These are phyloP conservation scores for Cladosporium austrohemisphaericum DNA, from an alignment of 2,329 filamentous ascomycete genomes.

Conservation along the genomic window DNA sequence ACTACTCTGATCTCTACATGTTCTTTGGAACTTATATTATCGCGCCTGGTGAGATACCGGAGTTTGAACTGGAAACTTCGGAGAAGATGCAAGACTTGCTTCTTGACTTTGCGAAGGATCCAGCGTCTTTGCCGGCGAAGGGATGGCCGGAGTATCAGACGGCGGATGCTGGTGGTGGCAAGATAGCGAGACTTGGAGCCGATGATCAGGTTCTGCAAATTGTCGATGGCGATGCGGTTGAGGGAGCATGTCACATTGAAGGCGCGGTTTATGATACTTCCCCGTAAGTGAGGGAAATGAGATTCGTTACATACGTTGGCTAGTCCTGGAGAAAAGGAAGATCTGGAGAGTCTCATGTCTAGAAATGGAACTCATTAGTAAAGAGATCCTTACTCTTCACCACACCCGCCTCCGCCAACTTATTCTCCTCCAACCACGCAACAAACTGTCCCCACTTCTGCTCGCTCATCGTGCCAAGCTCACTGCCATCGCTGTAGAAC, in stretches of 20 bases:
- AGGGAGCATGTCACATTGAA: constrained; percentile 18
- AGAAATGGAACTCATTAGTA: constrained; percentile 11
- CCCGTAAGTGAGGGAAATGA: neutral
- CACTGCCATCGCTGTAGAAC: constrained; percentile 26
- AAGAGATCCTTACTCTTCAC: constrained; percentile 5
- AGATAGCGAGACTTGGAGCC: constrained; percentile 21
- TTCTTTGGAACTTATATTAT: constrained; percentile 36
- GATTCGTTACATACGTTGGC: too few species aligned
- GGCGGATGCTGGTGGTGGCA: constrained; percentile 15
- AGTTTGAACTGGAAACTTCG: constrained; percentile 31
- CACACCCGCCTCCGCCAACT: constrained; percentile 2
- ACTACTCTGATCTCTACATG: constrained; percentile 34
- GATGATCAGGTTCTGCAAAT: constrained; percentile 21
- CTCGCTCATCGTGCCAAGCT: constrained; percentile 20
- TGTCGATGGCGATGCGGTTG: constrained; percentile 17
- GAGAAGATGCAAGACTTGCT: constrained; percentile 37
- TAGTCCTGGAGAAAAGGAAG: too few species aligned
- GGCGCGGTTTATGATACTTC: constrained; percentile 2
- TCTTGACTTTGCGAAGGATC: constrained; percentile 35
- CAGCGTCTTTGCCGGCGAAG: constrained; percentile 24
- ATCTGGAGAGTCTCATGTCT: neutral
- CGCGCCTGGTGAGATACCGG: constrained; percentile 26
- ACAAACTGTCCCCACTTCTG: constrained; percentile 21
- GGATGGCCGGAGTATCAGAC: constrained; percentile 34
- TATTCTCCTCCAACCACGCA: constrained; percentile 18